Conservation (phyloP, 2,329 filamentous ascomycete genomes). For the Anthostomella pinea region DNA sequence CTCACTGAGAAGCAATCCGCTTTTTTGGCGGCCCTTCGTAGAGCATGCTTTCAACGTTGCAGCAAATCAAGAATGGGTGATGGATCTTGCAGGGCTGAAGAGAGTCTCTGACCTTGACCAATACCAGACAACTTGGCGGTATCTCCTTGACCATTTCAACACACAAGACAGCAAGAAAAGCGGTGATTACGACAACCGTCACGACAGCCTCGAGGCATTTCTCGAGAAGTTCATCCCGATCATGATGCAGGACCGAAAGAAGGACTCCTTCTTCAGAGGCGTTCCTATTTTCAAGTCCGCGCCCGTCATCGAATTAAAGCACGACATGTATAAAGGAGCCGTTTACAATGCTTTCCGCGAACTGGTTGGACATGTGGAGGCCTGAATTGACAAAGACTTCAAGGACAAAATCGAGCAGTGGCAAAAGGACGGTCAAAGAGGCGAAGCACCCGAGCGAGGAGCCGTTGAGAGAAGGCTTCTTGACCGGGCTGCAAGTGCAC, state of each 20-base stretch:
- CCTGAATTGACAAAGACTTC: neutral
- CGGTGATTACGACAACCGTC: neutral
- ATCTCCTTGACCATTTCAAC: neutral
- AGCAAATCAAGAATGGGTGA: neutral
- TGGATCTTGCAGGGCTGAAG: neutral
- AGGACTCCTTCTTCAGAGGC: slow-evolving; percentile 1
- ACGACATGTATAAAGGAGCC: neutral
- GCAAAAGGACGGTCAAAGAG: neutral
- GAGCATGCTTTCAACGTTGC: slow-evolving; percentile 1
- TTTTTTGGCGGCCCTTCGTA: slow-evolving; percentile 5
- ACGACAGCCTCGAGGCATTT: neutral
- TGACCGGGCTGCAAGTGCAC: neutral
- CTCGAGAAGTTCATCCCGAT: neutral
- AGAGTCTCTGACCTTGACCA: neutral
- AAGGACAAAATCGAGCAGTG: neutral
- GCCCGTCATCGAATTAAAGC: neutral
- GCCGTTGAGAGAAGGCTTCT: neutral
- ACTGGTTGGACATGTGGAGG: neutral
- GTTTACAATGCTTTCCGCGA: neutral
- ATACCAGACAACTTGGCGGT: neutral
- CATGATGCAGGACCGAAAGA: slow-evolving; percentile 4
- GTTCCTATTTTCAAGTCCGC: neutral
- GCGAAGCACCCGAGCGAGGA: neutral
- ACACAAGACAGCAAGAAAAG: neutral
- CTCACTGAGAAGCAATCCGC: slow-evolving; percentile 2